Evolutionary conservation across 306 rosid genomes (phyloP).

Genomic region (Styphnolobium japonicum): DNA sequence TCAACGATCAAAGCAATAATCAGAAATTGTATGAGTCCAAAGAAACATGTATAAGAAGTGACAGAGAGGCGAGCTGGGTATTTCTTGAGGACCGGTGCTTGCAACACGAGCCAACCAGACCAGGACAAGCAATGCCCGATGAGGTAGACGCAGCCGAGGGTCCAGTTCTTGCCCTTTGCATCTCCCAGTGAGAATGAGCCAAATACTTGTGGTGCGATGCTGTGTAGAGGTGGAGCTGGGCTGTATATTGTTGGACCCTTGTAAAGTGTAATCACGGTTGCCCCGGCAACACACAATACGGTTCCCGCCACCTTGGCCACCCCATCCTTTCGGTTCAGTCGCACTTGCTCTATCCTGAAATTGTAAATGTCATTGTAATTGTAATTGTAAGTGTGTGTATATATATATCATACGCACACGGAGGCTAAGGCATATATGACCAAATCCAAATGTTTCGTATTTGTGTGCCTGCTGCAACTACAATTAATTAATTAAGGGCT

Average conservation of each 20-base stretch:
- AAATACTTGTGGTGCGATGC: not conserved
- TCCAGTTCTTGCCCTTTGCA: conserved; percentile 85
- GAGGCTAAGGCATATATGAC: too few relatives aligned
- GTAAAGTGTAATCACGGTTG: conserved; percentile 86
- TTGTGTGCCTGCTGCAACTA: not conserved
- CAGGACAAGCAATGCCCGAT: conserved; percentile 93
- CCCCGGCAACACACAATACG: conserved; percentile 82
- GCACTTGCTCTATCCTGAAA: conserved; percentile 73
- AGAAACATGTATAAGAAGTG: conserved; percentile 91
- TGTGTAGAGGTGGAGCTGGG: conserved; percentile 52
- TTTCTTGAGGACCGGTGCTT: conserved; percentile 87
- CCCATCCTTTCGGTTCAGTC: conserved; percentile 79
- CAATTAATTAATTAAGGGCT: not conserved
- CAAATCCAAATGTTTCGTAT: not conserved
- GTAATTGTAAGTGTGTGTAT: not conserved
- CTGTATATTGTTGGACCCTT: conserved; percentile 89
- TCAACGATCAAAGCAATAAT: conserved; percentile 64
- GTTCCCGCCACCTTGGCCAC: conserved; percentile 80
- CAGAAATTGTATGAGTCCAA: conserved; percentile 78
- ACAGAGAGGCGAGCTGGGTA: conserved; percentile 98
- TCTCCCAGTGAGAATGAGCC: conserved; percentile 50
- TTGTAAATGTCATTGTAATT: not conserved
- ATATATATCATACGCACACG: too few relatives aligned
- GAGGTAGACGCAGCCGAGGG: conserved; percentile 81
- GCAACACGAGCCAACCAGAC: conserved; percentile 96